These are phyloP conservation scores for Pseudopediastrum boryanum DNA, from an alignment of 139 green algal species.

Conservation along the genomic window DNA sequence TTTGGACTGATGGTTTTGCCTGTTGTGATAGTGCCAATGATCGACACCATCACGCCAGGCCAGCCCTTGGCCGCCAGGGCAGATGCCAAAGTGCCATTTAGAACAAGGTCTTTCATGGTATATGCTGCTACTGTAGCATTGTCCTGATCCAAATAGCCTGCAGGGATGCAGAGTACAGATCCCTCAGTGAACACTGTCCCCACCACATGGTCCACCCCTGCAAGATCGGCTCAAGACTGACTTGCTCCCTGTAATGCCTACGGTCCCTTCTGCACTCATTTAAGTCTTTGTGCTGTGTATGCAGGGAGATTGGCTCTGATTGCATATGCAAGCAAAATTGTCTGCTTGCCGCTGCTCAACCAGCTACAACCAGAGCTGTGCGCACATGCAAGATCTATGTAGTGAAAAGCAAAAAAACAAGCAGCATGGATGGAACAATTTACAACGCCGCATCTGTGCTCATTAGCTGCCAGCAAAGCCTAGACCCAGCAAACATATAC, in stretches of 20 bases:
- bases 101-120: not conserved
- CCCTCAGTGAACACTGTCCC: not conserved
- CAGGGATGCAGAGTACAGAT: not conserved
- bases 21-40: too few relatives aligned
- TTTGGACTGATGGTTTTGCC: too few relatives aligned
- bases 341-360: too few relatives aligned
- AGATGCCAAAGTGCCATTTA: conserved; percentile 13
- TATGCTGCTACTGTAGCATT: not conserved
- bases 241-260: not conserved
- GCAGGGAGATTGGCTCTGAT: not conserved
- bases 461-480: too few relatives aligned
- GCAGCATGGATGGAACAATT: too few relatives aligned
- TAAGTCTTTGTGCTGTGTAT: not conserved
- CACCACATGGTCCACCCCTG: conserved; percentile 1
- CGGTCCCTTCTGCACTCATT: not conserved
- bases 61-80: conserved; percentile 14
- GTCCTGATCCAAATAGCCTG: not conserved
- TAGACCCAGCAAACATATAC: too few relatives aligned
- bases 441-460: too few relatives aligned
- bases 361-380: too few relatives aligned
- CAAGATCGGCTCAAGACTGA: too few relatives aligned
- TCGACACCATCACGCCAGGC: not conserved
- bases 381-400: too few relatives aligned
- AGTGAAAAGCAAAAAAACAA: too few relatives aligned
- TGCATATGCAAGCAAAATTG: too few relatives aligned